Base-by-base conservation (phyloP, 2,329 filamentous ascomycete species). In the Peltaster fructicola region DNA sequence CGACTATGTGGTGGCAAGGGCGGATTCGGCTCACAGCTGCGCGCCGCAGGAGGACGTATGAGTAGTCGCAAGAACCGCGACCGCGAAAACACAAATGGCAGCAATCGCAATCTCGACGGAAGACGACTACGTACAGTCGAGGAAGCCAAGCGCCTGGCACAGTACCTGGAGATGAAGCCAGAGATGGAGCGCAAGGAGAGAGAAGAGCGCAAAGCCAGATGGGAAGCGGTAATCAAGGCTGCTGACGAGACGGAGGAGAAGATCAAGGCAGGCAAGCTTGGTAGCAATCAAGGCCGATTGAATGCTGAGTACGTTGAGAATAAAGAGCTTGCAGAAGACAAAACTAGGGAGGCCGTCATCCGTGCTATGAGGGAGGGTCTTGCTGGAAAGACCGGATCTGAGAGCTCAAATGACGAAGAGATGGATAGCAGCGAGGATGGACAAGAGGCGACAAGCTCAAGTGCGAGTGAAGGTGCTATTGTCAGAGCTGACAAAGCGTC, bases 41-140 rank as follows among this genome's bases (percentile, higher is more conserved):
- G 90, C 45, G 88, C 90, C 1, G 88, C 88, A 3, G 88, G 90
- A 46, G 88, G 90, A 19, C 85, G 90, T 56, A 98, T 98, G 88
- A 91, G 82, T 3, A 85, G 79, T n/a, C 70, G 73, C 39, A 90
- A 90, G 59, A 88, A 85, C 62, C 74, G 74, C 44, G 74, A 74
- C 28, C 70, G 78, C 40, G 73, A 70, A 26, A 73, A 81, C 33
- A 30, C 35, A 7, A 85, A 90, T 43, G 84, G 73, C 13, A 93
- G 84, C 3, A 92, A 80, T 45, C 72, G 88, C 35, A 98, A 95
- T 38, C 63, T 98, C 2, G 88, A 95, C 43, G 88, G 88, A 0
- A 72, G 88, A 12, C 68, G 88, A 29, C 52, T 98, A 27, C 73
- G 90, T 24, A 95, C 88, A 2, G 80, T 95, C 14, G 85, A 78